Percentiles rank a stretch among this genome's conserved stretches.
Evolutionary conservation across 1,284 basidiomycete species (phyloP).

Genomic region (Ustilago esculenta): DNA sequence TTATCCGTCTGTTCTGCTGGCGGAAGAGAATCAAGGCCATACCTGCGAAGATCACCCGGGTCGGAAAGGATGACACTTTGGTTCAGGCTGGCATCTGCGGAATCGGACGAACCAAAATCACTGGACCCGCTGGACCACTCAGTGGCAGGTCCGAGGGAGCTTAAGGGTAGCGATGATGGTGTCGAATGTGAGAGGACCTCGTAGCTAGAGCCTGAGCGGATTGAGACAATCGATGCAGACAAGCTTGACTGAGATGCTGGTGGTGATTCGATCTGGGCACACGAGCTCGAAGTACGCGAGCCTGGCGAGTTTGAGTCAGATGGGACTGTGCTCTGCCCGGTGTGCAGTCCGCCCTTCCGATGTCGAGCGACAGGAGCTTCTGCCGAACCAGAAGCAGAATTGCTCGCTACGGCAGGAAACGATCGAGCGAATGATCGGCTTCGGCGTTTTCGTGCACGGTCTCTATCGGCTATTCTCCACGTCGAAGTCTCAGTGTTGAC

Average conservation of each 20-base stretch:
- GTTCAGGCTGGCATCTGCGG: slow-evolving; percentile 28
- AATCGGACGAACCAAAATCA: slow-evolving; percentile 47
- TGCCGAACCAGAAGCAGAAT: slow-evolving; percentile 19
- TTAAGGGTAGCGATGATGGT: slow-evolving; percentile 8
- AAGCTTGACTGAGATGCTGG: slow-evolving; percentile 37
- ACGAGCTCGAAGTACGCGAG: slow-evolving; percentile 9
- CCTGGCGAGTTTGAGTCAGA: slow-evolving; percentile 12
- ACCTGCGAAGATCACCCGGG: slow-evolving; percentile 23
- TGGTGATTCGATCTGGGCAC: slow-evolving; percentile 20
- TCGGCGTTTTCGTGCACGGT: slow-evolving; percentile 28
- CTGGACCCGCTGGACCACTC: slow-evolving; percentile 48
- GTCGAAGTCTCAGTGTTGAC: slow-evolving; percentile 51
- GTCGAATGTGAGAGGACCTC: slow-evolving; percentile 32
- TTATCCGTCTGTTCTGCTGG: background rate
- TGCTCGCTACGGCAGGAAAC: slow-evolving; percentile 14
- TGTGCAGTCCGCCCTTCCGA: background rate
- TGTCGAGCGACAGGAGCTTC: background rate
- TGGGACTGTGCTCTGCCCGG: background rate
- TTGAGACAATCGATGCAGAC: slow-evolving; percentile 31
- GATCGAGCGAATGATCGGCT: slow-evolving; percentile 31
- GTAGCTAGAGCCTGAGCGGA: slow-evolving; percentile 45
- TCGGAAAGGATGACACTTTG: slow-evolving; percentile 46
- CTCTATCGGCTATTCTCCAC: slow-evolving; percentile 53
- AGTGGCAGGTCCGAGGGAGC: slow-evolving; percentile 15
- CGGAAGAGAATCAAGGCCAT: background rate